Evolutionary conservation across 1,284 basidiomycete genomes (phyloP), one percentile per base, ranked within the genome.

Genomic region (Ganoderma multipileum): DNA sequence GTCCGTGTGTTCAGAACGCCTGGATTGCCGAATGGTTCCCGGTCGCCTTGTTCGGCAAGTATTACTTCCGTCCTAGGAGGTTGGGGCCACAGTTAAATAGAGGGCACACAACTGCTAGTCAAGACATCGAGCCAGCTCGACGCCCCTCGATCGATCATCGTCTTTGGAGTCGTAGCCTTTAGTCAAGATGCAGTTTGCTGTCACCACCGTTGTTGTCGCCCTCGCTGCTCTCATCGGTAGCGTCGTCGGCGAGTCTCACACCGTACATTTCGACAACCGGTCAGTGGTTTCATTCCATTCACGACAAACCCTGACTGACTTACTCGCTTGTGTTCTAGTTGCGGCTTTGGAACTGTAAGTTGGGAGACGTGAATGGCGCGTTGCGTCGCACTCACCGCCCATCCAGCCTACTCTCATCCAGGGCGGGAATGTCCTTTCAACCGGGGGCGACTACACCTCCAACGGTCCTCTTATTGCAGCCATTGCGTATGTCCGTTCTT

Each of bases 201-300:
- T 81, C 74, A 60, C 77, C 73, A 66, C 73, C 64, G 69, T 76
- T 66, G 71, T 71, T 61, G 39, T 80, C 65, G 71, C 75, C 65
- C 61, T 71, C 59, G 65, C 76, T 63, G 63, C 79, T 57, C 66
- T 76, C 59, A 71, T 73, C 65, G 70, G 74, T 39, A 66, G 71
- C n/a, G 80, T 76, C 39, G 73, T 72, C 16, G 80, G 81, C 11
- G 82, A 83, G 68, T 66, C 75, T 14, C 82, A 83, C 71, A 83
- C 78, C 52, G 74, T 83, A 59, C 70, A 73, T 26, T 83, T 83
- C 58, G 68, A 77, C 44, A 83, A 83, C 75, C 71, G 77, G 81
- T 83, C 61, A 65, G 78, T 76, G 16, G 18, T 39, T 3, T 39
- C 18, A 12, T 61, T 41, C 28, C 26, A 14, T 44, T 47, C 57